A percentile compares a stretch with the other conserved stretches of the same genome.
These are phyloP conservation scores for Xylaria sp. DNA, from an alignment of 2,329 filamentous ascomycete species.

Conservation along the genomic window DNA sequence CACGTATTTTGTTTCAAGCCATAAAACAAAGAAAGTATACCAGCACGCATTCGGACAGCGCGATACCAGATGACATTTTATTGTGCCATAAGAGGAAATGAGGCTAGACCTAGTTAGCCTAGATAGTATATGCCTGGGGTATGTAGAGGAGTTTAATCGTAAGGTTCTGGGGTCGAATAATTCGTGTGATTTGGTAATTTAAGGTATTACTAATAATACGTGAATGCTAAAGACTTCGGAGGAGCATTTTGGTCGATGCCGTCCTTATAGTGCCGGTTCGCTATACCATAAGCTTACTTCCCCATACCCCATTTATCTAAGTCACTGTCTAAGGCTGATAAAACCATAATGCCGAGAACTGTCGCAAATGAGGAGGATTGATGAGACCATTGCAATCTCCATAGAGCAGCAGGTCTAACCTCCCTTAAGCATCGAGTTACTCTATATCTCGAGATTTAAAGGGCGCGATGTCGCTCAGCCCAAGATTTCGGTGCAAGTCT, in stretches of 20 bases:
- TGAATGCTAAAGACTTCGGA: slow-evolving; percentile 12
- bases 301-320: slow-evolving; percentile 8
- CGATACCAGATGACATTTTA: neutral
- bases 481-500: neutral
- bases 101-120: too few species aligned
- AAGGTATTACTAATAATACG: slow-evolving; percentile 20
- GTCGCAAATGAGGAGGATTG: slow-evolving; percentile 24
- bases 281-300: slow-evolving; percentile 29
- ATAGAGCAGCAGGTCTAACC: neutral
- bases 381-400: slow-evolving; percentile 10
- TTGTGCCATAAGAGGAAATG: slow-evolving; percentile 7
- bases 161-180: neutral
- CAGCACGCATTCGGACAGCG: neutral
- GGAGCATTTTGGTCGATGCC: neutral
- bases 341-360: slow-evolving; percentile 3
- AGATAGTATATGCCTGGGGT: too few species aligned
- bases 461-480: slow-evolving; percentile 9
- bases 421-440: neutral
- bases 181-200: slow-evolving; percentile 28
- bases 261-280: slow-evolving; percentile 3
- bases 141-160: too few species aligned
- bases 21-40: neutral
- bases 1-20: neutral
- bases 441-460: slow-evolving; percentile 9
- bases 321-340: neutral